Conservation (phyloP, 208 protist species). For the Wallacemonas rigidus region DNA sequence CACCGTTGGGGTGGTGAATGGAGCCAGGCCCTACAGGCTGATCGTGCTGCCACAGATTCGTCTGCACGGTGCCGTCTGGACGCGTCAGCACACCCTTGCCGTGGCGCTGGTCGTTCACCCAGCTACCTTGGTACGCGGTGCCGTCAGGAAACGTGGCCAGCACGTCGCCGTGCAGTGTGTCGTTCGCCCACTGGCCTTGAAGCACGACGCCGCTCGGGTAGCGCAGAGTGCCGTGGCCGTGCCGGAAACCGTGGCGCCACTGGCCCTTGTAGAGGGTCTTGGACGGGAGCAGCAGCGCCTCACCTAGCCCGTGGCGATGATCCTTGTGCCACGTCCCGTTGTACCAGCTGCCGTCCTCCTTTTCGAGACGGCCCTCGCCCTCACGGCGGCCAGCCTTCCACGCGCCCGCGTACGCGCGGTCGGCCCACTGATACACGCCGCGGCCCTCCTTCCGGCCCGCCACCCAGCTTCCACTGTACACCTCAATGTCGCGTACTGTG, state of each 20-base stretch:
- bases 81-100: slow-evolving; percentile 60
- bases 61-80: slow-evolving; percentile 71
- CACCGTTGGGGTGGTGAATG: slow-evolving; percentile 61
- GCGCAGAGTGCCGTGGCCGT: slow-evolving; percentile 43
- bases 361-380: slow-evolving; percentile 68
- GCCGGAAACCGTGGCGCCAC: slow-evolving; percentile 49
- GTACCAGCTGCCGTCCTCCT: slow-evolving; percentile 71
- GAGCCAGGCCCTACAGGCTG: slow-evolving; percentile 52
- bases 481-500: slow-evolving; percentile 46
- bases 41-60: slow-evolving; percentile 65
- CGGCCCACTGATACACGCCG: slow-evolving; percentile 83
- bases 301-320: slow-evolving; percentile 66
- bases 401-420: slow-evolving; percentile 77
- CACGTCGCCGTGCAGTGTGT: slow-evolving; percentile 42
- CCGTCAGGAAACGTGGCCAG: slow-evolving; percentile 43
- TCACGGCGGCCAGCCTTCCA: slow-evolving; percentile 72
- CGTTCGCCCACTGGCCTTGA: slow-evolving; percentile 38
- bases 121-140: slow-evolving; percentile 65
- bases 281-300: slow-evolving; percentile 50
- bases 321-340: slow-evolving; percentile 80
- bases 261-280: slow-evolving; percentile 52
- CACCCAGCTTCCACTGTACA: slow-evolving; percentile 90
- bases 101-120: slow-evolving; percentile 49
- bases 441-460: slow-evolving; percentile 68
- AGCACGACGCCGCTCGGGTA: slow-evolving; percentile 52